A percentile compares a stretch with the other conserved stretches of the same genome.
Conservation (phyloP, 2,329 filamentous ascomycete genomes). For the Epichloe amarillans region DNA sequence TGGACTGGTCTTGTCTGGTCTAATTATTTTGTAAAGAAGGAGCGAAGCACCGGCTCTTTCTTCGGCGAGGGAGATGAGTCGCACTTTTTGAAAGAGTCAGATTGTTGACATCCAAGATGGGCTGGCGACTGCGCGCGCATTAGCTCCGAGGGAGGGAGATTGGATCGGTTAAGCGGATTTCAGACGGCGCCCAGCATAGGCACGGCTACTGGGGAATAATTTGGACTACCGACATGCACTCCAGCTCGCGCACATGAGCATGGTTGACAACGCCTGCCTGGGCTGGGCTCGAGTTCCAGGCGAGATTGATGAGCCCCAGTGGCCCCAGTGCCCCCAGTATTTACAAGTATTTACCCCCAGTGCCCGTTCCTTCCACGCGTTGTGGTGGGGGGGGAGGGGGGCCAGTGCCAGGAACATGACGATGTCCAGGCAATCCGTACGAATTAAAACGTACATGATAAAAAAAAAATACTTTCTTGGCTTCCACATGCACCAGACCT, state of each 20-base stretch:
- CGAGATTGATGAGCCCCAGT: neutral
- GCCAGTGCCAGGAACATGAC: neutral
- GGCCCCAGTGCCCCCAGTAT: too few relatives aligned
- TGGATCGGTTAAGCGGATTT: constrained; percentile 1
- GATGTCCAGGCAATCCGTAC: too few relatives aligned
- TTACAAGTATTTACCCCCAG: too few relatives aligned
- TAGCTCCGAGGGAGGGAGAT: constrained; percentile 5
- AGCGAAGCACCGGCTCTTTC: neutral
- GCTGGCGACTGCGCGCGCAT: neutral
- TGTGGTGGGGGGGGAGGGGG: neutral
- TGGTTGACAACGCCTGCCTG: neutral
- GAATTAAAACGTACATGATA: too few relatives aligned
- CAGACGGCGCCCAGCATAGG: constrained; percentile 1
- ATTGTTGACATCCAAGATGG: neutral
- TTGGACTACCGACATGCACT: neutral
- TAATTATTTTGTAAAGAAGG: neutral
- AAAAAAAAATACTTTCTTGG: too few relatives aligned
- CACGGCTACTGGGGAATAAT: neutral
- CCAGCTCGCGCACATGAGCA: neutral
- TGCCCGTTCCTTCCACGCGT: too few relatives aligned
- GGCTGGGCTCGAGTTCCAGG: neutral
- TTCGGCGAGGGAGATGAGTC: neutral
- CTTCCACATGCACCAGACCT: neutral
- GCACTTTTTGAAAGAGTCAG: neutral
- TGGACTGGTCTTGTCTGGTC: neutral